These are phyloP conservation scores for Piper longum DNA, from an alignment of 164 flowering plant genomes.

Conservation along the genomic window DNA sequence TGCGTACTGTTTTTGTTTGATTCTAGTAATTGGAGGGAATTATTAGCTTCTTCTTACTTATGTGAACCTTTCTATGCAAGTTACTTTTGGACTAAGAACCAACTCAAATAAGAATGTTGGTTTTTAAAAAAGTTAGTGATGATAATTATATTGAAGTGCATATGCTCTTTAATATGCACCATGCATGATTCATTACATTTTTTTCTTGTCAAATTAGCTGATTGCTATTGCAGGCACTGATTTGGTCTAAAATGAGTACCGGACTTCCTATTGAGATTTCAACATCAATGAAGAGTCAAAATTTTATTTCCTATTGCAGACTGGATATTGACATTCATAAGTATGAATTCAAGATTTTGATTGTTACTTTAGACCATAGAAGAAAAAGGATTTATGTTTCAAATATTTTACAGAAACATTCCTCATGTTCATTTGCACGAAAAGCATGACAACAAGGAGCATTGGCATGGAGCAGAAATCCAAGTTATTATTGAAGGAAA, in stretches of 20 bases:
- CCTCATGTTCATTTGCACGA: constrained; percentile 91
- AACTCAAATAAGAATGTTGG: too few species aligned
- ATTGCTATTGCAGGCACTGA: constrained; percentile 58
- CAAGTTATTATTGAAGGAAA: constrained; percentile 97
- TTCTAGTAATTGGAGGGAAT: background rate
- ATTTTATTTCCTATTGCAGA: constrained; percentile 61
- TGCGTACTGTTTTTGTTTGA: background rate
- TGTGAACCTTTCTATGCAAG: background rate
- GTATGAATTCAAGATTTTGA: constrained; percentile 26
- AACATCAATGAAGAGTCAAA: constrained; percentile 77
- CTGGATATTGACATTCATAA: constrained; percentile 91
- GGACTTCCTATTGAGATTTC: constrained; percentile 95
- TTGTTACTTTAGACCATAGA: background rate
- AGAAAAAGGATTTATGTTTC: background rate
- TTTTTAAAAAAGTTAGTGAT: too few species aligned
- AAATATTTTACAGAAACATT: constrained; percentile 43
- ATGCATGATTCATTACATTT: background rate
- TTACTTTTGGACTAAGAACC: too few species aligned
- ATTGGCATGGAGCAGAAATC: constrained; percentile 97
- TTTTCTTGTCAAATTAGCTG: background rate
- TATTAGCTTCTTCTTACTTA: background rate
- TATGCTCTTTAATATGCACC: background rate
- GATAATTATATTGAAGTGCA: background rate
- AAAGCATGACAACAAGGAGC: constrained; percentile 54
- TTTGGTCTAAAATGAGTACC: constrained; percentile 99